Evolutionary conservation across 768 basidiomycete species (phyloP), one percentile per base, ranked within the genome.

Genomic region (Baorangia bicolor): DNA sequence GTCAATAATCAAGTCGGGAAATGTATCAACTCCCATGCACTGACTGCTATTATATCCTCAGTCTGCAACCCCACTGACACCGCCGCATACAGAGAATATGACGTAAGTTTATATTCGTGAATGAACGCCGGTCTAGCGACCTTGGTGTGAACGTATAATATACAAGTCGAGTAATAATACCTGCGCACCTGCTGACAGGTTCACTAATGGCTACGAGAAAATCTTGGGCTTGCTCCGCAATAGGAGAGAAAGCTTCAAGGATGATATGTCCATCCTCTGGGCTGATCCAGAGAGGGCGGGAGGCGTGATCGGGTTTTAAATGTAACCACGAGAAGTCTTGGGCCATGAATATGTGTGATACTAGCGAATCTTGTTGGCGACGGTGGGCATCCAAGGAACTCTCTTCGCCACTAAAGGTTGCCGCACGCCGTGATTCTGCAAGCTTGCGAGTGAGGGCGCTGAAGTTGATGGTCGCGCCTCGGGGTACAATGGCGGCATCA

Each of bases 71-170:
- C 97, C 57, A 99, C 97, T 14, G 96, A 98, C 58, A 99, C 96
- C 47, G 97, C 97, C 57, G 97, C 97, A 73, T 99, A 98, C 16
- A 99, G 79, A 18, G 96, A 98, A 73, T 98, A 97, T 42, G 94
- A 89, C 54, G 96, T 98, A 69, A 99, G 85, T 75, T 96, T 94
- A 81, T 98, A 99, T 78, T 98, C 97, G 76, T 99, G 96, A 59
- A 98, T 95, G 75, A 96, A 94, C 45, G 93, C 87, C 49, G 97
- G 97, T 79, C 96, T 96, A 61, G 28, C 38, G 53, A 60, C 46
- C 39, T 58, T 39, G 43, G 38, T 57, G 41, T 68, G 38, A 60
- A 61, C 18, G 20, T 39, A 40, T 55, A 54, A 73, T 57, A 67
- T 74, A 77, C 74, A 57, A 47, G 53, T 39, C 40, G 50, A 53